Conservation (phyloP, 805 yeast species). For the Saturnispora bothae region DNA sequence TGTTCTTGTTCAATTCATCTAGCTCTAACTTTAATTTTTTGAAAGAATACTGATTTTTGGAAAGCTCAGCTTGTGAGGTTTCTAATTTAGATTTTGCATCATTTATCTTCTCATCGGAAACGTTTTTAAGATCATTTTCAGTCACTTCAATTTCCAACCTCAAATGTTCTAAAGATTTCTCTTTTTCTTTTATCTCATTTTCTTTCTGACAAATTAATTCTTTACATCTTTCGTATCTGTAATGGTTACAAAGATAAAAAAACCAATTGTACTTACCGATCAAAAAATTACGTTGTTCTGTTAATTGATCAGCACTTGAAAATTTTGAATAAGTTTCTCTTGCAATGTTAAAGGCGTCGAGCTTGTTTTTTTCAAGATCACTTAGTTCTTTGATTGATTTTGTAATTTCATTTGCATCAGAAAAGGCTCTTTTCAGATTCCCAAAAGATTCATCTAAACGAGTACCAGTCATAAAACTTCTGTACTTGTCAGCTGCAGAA, state of each 20-base stretch:
- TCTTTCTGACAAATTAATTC: slow-evolving; percentile 2
- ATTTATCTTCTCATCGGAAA: background rate
- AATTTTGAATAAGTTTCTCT: slow-evolving; percentile 30
- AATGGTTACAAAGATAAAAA: slow-evolving; percentile 4
- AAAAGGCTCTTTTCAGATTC: slow-evolving; percentile 36
- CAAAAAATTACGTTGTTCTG: slow-evolving; percentile 28
- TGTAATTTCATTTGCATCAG: slow-evolving; percentile 30
- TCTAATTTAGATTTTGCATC: background rate
- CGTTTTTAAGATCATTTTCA: background rate
- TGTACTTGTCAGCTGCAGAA: slow-evolving; percentile 60
- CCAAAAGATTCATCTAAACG: slow-evolving; percentile 54
- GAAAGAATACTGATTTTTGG: background rate
- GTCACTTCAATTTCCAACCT: background rate
- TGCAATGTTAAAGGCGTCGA: slow-evolving; percentile 34
- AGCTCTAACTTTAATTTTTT: background rate
- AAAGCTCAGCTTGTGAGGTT: background rate
- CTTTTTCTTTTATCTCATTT: background rate
- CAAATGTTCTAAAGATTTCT: background rate
- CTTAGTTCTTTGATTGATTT: slow-evolving; percentile 31
- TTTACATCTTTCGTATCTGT: slow-evolving; percentile 3
- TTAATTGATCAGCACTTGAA: slow-evolving; percentile 31
- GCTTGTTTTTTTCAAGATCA: slow-evolving; percentile 22
- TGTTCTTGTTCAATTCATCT: slow-evolving; percentile 5
- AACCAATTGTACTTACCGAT: slow-evolving; percentile 44
- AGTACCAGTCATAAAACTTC: slow-evolving; percentile 73